A percentile compares a stretch with the other conserved stretches of the same genome.
These are phyloP conservation scores for Schizophyllum amplum DNA, from an alignment of 1,284 basidiomycete genomes.

Conservation along the genomic window DNA sequence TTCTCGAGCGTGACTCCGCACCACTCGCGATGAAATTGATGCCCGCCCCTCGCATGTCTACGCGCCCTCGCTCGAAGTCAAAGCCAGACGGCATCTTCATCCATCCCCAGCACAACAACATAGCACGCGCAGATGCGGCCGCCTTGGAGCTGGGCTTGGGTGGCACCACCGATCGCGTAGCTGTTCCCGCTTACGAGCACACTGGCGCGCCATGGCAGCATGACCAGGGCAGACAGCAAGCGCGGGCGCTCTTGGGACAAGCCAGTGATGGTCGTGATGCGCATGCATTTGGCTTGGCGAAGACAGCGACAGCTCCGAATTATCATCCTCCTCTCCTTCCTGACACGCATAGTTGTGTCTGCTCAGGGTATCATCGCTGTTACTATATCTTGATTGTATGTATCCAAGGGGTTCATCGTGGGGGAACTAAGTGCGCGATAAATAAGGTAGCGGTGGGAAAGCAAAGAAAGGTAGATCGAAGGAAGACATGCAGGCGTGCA, in stretches of 20 bases:
- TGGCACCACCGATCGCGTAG: conserved; percentile 33
- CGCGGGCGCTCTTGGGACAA: conserved; percentile 8
- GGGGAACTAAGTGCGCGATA: background rate
- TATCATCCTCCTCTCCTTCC: background rate
- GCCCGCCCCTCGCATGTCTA: background rate
- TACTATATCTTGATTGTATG: background rate
- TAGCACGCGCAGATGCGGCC: conserved; percentile 53
- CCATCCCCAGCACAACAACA: conserved; percentile 51
- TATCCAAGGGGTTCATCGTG: background rate
- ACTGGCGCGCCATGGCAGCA: conserved; percentile 29
- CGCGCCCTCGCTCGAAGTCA: conserved; percentile 35
- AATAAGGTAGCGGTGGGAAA: background rate
- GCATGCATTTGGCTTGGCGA: background rate
- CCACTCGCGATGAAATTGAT: background rate
- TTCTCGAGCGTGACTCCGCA: background rate
- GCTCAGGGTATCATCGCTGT: background rate
- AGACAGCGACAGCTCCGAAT: background rate
- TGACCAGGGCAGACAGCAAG: conserved; percentile 25
- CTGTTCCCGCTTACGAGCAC: conserved; percentile 20
- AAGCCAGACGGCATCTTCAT: conserved; percentile 54
- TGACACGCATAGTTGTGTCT: background rate
- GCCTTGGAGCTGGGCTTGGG: conserved; percentile 45
- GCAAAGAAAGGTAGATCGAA: background rate
- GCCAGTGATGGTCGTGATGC: background rate
- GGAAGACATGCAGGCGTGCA: background rate